phyloP scores from a whole-genome alignment of 1,139 yeast species.

The Geotrichum reessii region DNA sequence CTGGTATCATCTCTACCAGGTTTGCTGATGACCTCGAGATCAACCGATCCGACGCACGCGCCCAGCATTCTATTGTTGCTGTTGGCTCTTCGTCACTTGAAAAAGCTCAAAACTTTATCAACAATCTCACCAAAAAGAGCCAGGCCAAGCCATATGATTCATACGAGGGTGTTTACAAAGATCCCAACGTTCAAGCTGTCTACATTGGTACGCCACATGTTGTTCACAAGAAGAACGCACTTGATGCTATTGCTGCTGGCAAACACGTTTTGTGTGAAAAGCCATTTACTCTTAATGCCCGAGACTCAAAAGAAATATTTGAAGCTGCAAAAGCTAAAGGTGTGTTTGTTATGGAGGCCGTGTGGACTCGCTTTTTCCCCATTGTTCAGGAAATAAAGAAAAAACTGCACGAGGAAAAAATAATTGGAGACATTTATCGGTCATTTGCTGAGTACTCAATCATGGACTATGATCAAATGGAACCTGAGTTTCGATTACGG shows the following conservation, averaged over 20 bases:
- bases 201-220: constrained; percentile 59
- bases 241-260: constrained; percentile 47
- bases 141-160: constrained; percentile 30
- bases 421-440: constrained; percentile 46
- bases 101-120: constrained; percentile 28
- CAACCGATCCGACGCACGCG: constrained; percentile 32
- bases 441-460: constrained; percentile 38
- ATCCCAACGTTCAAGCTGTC: constrained; percentile 46
- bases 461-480: constrained; percentile 33
- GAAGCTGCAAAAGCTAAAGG: constrained; percentile 44
- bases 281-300: constrained; percentile 51
- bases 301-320: constrained; percentile 44
- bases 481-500: constrained; percentile 34
- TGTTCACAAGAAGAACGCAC: constrained; percentile 48
- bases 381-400: constrained; percentile 40
- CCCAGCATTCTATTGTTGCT: constrained; percentile 32
- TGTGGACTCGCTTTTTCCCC: constrained; percentile 64
- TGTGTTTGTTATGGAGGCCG: constrained; percentile 56
- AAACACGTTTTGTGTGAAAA: constrained; percentile 59
- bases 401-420: constrained; percentile 42
- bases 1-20: constrained; percentile 31
- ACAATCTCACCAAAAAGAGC: constrained; percentile 19
- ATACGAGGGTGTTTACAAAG: constrained; percentile 40
- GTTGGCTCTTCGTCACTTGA: constrained; percentile 32
- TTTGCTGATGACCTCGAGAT: constrained; percentile 31